Percentiles rank a stretch among this genome's conserved stretches.
These are phyloP conservation scores for Arabidopsis thaliana DNA, from an alignment of 345 rosid genomes.

Conservation along the genomic window TAIR10.1 NC_003076.8:14917001-14917500, in stretches of 20 bases:
- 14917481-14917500: neutral
- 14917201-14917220: too few species aligned
- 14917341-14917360: neutral
- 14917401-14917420: neutral
- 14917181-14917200: too few species aligned
- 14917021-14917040: neutral
- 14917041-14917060: slow-evolving; percentile 8
- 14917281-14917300: too few species aligned
- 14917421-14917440: neutral
- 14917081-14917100: too few species aligned
- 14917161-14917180: too few species aligned
- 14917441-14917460: slow-evolving; percentile 13
- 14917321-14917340: neutral
- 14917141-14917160: too few species aligned
- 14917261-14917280: too few species aligned
- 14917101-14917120: neutral
- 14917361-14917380: neutral
- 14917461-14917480: neutral
- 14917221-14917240: too few species aligned
- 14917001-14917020: slow-evolving; percentile 1
- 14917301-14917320: too few species aligned
- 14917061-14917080: neutral
- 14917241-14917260: too few species aligned
- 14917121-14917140: neutral
- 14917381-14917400: neutral